These are phyloP conservation scores for Venturia aucupariae DNA, from an alignment of 2,329 filamentous ascomycete genomes.

Conservation along the genomic window DNA sequence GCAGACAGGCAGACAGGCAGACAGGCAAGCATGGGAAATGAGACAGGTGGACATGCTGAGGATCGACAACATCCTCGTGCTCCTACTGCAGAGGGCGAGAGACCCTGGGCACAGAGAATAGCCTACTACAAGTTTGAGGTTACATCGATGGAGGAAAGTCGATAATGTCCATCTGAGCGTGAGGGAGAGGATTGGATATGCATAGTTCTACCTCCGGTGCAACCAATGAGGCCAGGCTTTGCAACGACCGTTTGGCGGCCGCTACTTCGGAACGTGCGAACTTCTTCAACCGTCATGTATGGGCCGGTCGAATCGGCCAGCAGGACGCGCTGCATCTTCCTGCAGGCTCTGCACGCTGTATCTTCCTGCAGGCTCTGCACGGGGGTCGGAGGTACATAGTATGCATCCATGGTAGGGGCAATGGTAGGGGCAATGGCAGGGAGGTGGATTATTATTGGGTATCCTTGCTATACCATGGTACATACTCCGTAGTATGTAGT, in stretches of 20 bases:
- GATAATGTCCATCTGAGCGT: conserved; percentile 5
- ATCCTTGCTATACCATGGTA: background rate
- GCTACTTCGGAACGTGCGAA: conserved; percentile 8
- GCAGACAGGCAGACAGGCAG: too few species aligned
- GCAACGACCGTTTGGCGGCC: conserved; percentile 6
- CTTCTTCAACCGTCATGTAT: background rate
- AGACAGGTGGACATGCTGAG: conserved; percentile 11
- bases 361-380: too few species aligned
- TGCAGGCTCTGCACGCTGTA: conserved; percentile 2
- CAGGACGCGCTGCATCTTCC: conserved; percentile 7
- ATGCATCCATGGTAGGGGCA: too few species aligned
- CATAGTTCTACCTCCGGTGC: background rate
- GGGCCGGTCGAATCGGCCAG: background rate
- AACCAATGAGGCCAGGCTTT: conserved; percentile 3
- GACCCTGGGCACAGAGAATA: background rate
- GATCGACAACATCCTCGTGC: conserved; percentile 2
- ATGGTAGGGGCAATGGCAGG: too few species aligned
- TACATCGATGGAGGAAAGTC: conserved; percentile 13
- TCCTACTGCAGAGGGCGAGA: background rate
- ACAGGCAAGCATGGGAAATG: conserved; percentile 9
- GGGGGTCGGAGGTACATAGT: too few species aligned
- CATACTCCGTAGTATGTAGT: too few species aligned
- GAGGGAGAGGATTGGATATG: too few species aligned
- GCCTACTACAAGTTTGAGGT: conserved; percentile 1
- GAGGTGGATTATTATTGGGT: too few species aligned